Conservation (phyloP, 2,329 filamentous ascomycete species). For the Sarocladium kiliense region DNA sequence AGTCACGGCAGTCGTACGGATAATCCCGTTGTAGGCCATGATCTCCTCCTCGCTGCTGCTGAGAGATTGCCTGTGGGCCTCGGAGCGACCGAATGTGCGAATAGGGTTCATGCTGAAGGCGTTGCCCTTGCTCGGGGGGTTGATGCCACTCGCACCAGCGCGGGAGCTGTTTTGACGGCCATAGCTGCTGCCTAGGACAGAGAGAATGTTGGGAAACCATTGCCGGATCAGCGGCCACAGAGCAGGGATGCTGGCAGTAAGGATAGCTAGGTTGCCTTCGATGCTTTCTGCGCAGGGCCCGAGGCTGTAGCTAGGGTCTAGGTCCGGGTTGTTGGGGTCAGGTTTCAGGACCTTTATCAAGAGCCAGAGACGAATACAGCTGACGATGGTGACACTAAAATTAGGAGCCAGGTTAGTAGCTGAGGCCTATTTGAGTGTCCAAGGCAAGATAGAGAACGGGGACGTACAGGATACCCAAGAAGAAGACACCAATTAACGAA, state of each 20-base stretch:
- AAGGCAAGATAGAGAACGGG: neutral
- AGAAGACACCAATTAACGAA: conserved; percentile 33
- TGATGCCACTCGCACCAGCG: conserved; percentile 17
- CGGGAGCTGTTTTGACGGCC: conserved; percentile 6
- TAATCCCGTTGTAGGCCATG: conserved; percentile 34
- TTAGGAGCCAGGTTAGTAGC: neutral
- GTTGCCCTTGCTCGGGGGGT: conserved; percentile 12
- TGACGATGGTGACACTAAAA: conserved; percentile 25
- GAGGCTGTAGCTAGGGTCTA: conserved; percentile 22
- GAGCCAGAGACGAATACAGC: conserved; percentile 23
- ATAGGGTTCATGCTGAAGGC: conserved; percentile 17
- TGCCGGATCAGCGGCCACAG: conserved; percentile 27
- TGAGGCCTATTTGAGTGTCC: neutral
- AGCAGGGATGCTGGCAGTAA: conserved; percentile 28
- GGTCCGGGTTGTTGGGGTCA: conserved; percentile 17
- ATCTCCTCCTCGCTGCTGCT: conserved; percentile 33
- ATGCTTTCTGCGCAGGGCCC: conserved; percentile 24
- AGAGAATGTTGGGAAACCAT: conserved; percentile 26
- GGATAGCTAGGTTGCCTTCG: conserved; percentile 30
- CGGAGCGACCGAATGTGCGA: conserved; percentile 17
- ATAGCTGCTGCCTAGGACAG: conserved; percentile 11
- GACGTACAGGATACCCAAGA: conserved; percentile 30
- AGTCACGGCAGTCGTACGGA: conserved; percentile 23
- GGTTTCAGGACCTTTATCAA: conserved; percentile 20
- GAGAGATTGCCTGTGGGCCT: conserved; percentile 27